Percentiles rank a stretch among this genome's conserved stretches.
Evolutionary conservation across 192 early-diverging fungal genomes (phyloP).

Genomic region (Gamsiella multidivaricata): DNA sequence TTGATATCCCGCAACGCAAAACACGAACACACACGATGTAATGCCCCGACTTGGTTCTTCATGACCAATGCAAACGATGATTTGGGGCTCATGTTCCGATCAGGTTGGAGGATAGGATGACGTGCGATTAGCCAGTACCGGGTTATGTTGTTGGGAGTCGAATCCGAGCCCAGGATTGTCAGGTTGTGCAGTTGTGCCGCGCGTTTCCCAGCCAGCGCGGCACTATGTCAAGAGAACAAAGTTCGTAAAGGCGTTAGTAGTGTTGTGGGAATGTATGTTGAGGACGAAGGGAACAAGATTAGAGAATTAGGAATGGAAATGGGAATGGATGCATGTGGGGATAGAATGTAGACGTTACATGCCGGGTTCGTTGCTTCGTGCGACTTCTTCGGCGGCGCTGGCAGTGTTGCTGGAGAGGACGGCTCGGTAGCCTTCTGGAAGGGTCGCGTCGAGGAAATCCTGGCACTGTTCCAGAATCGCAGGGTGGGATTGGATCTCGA

Average conservation of each 20-base stretch:
- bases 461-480: conserved; percentile 50
- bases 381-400: conserved; percentile 45
- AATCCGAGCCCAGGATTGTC: conserved; percentile 40
- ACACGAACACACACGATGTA: conserved; percentile 40
- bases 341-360: conserved; percentile 19
- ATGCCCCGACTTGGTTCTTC: conserved; percentile 47
- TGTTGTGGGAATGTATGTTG: not conserved
- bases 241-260: not conserved
- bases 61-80: conserved; percentile 44
- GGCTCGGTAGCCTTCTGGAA: conserved; percentile 40
- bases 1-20: conserved; percentile 50
- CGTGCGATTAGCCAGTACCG: conserved; percentile 49
- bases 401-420: conserved; percentile 49
- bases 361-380: conserved; percentile 22
- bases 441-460: conserved; percentile 38
- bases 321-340: not conserved
- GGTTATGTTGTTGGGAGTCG: conserved; percentile 45
- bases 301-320: not conserved
- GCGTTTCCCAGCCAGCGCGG: conserved; percentile 40
- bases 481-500: conserved; percentile 45
- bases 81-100: conserved; percentile 39
- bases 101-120: conserved; percentile 35
- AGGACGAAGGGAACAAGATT: not conserved
- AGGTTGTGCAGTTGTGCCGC: conserved; percentile 30
- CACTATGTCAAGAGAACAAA: not conserved